Percentiles rank a stretch among this genome's conserved stretches.
Conservation (phyloP, 179 eudicot genomes). For the Corrigiola litoralis region DNA sequence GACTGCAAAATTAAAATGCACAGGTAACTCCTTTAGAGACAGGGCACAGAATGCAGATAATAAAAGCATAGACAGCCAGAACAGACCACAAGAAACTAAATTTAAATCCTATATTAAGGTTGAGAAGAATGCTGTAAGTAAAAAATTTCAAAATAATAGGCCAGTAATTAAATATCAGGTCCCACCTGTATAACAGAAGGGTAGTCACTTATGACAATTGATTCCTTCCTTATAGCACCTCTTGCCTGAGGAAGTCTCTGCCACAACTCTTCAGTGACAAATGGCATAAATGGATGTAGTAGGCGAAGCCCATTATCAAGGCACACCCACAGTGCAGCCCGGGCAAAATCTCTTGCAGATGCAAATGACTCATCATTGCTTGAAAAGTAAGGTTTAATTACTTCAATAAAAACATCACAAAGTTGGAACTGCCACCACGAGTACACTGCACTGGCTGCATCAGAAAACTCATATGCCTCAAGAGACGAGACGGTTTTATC, state of each 20-base stretch:
- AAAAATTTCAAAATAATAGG: background rate
- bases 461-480: constrained; percentile 72
- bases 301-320: constrained; percentile 78
- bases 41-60: background rate
- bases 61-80: background rate
- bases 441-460: constrained; percentile 81
- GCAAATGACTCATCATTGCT: constrained; percentile 37
- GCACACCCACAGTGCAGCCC: constrained; percentile 77
- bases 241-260: constrained; percentile 78
- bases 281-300: constrained; percentile 95
- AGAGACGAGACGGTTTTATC: constrained; percentile 60
- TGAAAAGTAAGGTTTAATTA: constrained; percentile 70
- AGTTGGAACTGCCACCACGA: constrained; percentile 95
- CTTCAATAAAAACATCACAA: constrained; percentile 89
- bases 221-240: constrained; percentile 52
- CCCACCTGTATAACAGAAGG: constrained; percentile 65
- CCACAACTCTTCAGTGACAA: constrained; percentile 92
- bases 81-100: background rate
- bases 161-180: background rate
- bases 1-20: constrained; percentile 23
- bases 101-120: background rate
- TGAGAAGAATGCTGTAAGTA: background rate
- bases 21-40: background rate
- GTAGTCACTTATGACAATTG: constrained; percentile 72
- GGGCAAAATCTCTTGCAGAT: constrained; percentile 60